A percentile compares a stretch with the other conserved stretches of the same genome.
These are phyloP conservation scores for Candida golubevii DNA, from an alignment of 805 yeast species.

Conservation along the genomic window DNA sequence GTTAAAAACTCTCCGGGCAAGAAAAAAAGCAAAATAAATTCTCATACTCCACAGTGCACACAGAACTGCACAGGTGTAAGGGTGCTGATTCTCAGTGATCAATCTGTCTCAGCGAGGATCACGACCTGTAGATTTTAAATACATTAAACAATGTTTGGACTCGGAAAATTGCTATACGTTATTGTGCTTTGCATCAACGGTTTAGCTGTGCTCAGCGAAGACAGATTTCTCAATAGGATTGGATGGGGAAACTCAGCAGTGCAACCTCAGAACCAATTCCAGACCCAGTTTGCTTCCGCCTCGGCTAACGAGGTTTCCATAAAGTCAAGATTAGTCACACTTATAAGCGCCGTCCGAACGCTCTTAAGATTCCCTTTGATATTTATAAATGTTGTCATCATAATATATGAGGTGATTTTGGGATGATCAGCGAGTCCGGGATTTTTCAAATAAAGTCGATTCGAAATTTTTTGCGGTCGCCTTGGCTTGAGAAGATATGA, in stretches of 20 bases:
- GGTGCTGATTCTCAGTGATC: conserved; percentile 4
- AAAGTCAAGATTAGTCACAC: conserved; percentile 55
- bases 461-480: too few relatives aligned
- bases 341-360: conserved; percentile 72
- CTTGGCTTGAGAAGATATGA: too few relatives aligned
- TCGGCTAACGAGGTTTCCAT: conserved; percentile 41
- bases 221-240: conserved; percentile 65
- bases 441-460: too few relatives aligned
- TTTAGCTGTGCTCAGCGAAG: conserved; percentile 75
- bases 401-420: conserved; percentile 62
- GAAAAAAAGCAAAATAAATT: too few relatives aligned
- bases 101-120: not conserved
- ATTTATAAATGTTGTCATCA: conserved; percentile 59
- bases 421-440: conserved; percentile 38
- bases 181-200: conserved; percentile 63
- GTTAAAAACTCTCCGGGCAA: too few relatives aligned
- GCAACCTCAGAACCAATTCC: conserved; percentile 16
- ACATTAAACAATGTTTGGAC: conserved; percentile 45
- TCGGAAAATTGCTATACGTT: conserved; percentile 56
- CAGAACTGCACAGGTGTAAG: conserved; percentile 3
- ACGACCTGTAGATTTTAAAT: not conserved
- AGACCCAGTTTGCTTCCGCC: conserved; percentile 39
- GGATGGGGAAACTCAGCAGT: conserved; percentile 28
- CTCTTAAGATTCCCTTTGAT: conserved; percentile 72
- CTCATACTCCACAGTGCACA: too few relatives aligned